Conservation (phyloP, 192 early-diverging fungal species). For the Phlyctochytrium arcticum region DNA sequence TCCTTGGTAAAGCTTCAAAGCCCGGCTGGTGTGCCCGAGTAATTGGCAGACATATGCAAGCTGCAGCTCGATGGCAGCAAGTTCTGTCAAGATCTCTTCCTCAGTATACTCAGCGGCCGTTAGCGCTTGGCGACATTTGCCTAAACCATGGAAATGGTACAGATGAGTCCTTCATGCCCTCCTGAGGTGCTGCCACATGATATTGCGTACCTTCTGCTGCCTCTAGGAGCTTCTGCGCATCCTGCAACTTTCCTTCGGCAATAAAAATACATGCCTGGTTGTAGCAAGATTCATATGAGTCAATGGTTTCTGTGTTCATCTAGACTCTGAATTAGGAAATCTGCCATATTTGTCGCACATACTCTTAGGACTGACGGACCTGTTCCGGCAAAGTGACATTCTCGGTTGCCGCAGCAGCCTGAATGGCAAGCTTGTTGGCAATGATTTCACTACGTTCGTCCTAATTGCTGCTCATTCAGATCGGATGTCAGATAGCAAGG, state of each 20-base stretch:
- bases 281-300: conserved; percentile 64
- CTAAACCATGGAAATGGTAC: conserved; percentile 19
- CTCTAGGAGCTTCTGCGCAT: conserved; percentile 52
- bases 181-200: conserved; percentile 10
- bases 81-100: conserved; percentile 63
- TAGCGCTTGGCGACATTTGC: conserved; percentile 46
- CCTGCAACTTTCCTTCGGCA: conserved; percentile 46
- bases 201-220: conserved; percentile 50
- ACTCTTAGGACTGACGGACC: conserved; percentile 26
- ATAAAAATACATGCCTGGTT: conserved; percentile 61
- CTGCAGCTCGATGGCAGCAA: conserved; percentile 59
- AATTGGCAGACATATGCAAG: conserved; percentile 66
- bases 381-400: background rate
- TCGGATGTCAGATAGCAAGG: too few species aligned
- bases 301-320: conserved; percentile 49
- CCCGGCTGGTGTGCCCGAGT: conserved; percentile 46
- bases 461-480: too few species aligned
- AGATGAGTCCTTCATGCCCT: conserved; percentile 4
- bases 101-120: conserved; percentile 49
- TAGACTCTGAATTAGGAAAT: conserved; percentile 35
- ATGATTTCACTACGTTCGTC: conserved; percentile 9
- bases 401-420: conserved; percentile 5
- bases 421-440: conserved; percentile 8
- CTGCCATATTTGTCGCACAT: background rate
- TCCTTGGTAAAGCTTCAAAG: conserved; percentile 54